Evolutionary conservation across 768 basidiomycete species (phyloP).

Genomic region (Hygrophorus russula): DNA sequence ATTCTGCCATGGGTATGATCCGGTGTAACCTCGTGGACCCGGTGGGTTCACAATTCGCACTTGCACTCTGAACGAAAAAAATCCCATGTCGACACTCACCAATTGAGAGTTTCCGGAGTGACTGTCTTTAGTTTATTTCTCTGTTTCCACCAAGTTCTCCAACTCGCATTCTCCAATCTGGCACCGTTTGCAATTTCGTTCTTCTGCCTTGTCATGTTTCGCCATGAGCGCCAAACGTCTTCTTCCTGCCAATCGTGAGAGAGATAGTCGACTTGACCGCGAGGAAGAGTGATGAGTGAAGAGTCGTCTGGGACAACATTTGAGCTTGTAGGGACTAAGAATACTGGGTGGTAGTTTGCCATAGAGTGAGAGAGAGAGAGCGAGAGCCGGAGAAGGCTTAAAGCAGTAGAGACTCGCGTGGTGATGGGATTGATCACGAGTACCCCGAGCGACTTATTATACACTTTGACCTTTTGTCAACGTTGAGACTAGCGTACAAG

Average conservation of each 20-base stretch:
- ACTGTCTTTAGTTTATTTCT: constrained; percentile 91
- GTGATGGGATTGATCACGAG: too few relatives aligned
- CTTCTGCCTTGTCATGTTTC: constrained; percentile 97
- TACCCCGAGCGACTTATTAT: too few relatives aligned
- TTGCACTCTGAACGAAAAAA: background rate
- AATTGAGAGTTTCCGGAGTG: constrained; percentile 95
- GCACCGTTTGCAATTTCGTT: constrained; percentile 94
- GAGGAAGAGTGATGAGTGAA: constrained; percentile 71
- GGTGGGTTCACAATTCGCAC: too few relatives aligned
- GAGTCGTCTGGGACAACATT: constrained; percentile 64
- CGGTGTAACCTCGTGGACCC: too few relatives aligned
- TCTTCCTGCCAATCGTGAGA: constrained; percentile 97
- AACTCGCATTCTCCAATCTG: constrained; percentile 93
- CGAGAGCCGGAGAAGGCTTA: constrained; percentile 7
- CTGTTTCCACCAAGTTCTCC: constrained; percentile 99
- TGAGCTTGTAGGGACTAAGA: constrained; percentile 51
- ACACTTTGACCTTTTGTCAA: too few relatives aligned
- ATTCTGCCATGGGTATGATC: too few relatives aligned
- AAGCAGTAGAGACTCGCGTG: background rate
- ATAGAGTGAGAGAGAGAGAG: constrained; percentile 21
- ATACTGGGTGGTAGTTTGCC: constrained; percentile 62
- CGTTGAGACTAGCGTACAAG: too few relatives aligned
- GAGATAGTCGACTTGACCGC: constrained; percentile 96
- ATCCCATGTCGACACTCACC: constrained; percentile 43
- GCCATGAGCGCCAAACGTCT: constrained; percentile 98